These are phyloP conservation scores for Rachicladosporium sp. DNA, from an alignment of 2,329 filamentous ascomycete species.

Conservation along the genomic window DNA sequence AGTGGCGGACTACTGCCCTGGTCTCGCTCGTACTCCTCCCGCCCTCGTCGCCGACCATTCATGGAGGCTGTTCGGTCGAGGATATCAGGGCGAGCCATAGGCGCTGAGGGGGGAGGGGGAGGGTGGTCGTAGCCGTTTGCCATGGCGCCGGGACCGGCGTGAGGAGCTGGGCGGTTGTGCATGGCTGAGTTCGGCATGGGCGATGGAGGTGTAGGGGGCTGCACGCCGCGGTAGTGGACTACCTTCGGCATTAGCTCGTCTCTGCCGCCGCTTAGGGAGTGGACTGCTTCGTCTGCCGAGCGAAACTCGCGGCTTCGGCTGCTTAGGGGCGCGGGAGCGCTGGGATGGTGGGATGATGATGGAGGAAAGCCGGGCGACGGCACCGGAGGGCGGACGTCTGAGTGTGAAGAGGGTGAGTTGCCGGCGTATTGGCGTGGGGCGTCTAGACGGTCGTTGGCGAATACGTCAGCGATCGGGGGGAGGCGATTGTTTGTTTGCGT, in stretches of 20 bases:
- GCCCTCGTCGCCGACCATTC: constrained; percentile 59
- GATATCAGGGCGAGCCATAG: constrained; percentile 16
- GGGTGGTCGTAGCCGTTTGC: constrained; percentile 3
- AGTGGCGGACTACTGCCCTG: constrained; percentile 67
- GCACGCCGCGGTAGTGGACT: constrained; percentile 88
- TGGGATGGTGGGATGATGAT: constrained; percentile 31
- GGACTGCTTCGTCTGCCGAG: constrained; percentile 90
- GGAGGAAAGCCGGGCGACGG: constrained; percentile 66
- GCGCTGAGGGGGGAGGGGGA: constrained; percentile 1
- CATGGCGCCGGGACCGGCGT: constrained; percentile 7
- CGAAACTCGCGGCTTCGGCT: constrained; percentile 71
- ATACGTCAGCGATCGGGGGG: constrained; percentile 89
- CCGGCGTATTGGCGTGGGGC: constrained; percentile 26
- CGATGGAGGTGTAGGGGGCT: constrained; percentile 83
- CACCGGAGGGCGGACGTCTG: constrained; percentile 53
- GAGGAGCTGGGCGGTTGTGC: too few species aligned
- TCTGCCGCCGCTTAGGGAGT: constrained; percentile 78
- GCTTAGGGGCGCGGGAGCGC: constrained; percentile 39
- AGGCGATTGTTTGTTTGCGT: constrained; percentile 83
- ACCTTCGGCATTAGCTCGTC: constrained; percentile 86
- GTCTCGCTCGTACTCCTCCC: constrained; percentile 83
- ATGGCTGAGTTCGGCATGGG: constrained; percentile 39
- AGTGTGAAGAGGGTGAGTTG: constrained; percentile 50
- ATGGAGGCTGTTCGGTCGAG: constrained; percentile 32
- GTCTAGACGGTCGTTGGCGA: constrained; percentile 61